phyloP scores from a whole-genome alignment of 2,329 filamentous ascomycete genomes.

The Penicillium thymicola region DNA sequence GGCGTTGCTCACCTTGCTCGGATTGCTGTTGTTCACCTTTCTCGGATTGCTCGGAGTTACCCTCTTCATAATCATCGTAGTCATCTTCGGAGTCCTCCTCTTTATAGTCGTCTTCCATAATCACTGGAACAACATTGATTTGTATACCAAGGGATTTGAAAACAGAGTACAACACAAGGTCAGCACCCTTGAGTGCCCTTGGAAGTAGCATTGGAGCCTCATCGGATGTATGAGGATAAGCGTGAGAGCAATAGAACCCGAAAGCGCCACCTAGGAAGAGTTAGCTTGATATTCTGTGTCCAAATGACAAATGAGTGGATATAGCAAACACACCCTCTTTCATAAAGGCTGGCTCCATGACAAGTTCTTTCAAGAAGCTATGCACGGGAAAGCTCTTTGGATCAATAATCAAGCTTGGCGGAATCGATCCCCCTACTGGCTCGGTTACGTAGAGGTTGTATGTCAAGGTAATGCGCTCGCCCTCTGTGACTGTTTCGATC shows the following conservation, averaged over 20 bases:
- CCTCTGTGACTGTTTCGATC: conserved; percentile 46
- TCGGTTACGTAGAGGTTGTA: conserved; percentile 55
- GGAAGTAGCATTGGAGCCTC: background rate
- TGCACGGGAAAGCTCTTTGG: conserved; percentile 38
- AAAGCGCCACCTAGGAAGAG: conserved; percentile 38
- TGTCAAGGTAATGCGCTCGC: conserved; percentile 57
- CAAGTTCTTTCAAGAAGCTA: conserved; percentile 27
- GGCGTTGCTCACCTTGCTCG: background rate
- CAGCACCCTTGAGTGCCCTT: background rate
- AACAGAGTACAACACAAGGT: background rate
- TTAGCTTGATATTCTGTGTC: background rate
- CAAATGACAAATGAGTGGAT: background rate
- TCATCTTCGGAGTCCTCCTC: background rate
- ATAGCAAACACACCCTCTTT: background rate
- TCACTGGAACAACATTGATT: background rate
- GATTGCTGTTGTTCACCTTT: background rate
- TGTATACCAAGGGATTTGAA: background rate
- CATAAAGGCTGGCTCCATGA: conserved; percentile 22
- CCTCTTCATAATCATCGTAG: background rate
- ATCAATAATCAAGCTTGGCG: conserved; percentile 26
- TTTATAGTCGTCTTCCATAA: background rate
- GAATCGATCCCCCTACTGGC: conserved; percentile 28
- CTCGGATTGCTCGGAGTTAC: background rate
- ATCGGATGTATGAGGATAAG: conserved; percentile 45
- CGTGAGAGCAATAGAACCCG: conserved; percentile 48